A percentile compares a stretch with the other conserved stretches of the same genome.
These are phyloP conservation scores for Gloeostereum incarnatum DNA, from an alignment of 768 basidiomycete genomes.

Conservation along the genomic window DNA sequence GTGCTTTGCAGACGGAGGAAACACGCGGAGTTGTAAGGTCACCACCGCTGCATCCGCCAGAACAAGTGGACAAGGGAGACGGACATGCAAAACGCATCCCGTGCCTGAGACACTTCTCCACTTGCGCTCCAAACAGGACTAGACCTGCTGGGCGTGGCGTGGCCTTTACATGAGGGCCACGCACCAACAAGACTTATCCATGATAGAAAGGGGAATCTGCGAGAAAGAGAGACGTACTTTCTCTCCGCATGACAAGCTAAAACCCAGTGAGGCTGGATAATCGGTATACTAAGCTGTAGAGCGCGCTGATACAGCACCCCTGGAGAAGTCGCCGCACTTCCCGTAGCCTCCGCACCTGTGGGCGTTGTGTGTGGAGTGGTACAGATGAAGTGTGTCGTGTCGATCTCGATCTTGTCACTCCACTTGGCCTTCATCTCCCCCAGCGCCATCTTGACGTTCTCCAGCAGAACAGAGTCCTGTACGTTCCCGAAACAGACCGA, in stretches of 20 bases:
- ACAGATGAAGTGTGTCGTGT: conserved; percentile 97
- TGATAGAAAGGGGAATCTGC: no score
- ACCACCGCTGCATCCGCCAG: no score
- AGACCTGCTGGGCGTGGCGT: no score
- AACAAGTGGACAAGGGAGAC: no score
- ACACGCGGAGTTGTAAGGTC: no score
- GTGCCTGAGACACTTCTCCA: no score
- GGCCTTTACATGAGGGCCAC: no score
- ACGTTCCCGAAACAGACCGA: conserved; percentile 92
- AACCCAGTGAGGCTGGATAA: conserved; percentile 94
- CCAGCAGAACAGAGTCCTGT: conserved; percentile 63
- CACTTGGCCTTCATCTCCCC: conserved; percentile 83
- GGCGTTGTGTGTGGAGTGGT: conserved; percentile 76
- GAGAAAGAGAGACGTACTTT: conserved; percentile 40
- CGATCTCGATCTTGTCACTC: conserved; percentile 92
- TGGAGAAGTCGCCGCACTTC: conserved; percentile 46
- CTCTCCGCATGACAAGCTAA: conserved; percentile 81
- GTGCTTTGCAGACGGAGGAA: no score
- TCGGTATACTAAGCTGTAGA: conserved; percentile 85
- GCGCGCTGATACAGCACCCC: conserved; percentile 94
- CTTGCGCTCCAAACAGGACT: no score
- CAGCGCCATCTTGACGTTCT: conserved; percentile 75
- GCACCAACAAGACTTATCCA: no score
- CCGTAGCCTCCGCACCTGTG: conserved; percentile 43
- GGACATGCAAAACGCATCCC: no score